Percentiles rank a stretch among this genome's conserved stretches.
Conservation (phyloP, 192 early-diverging fungal genomes). For the Gryganskiella cystojenkinii region DNA sequence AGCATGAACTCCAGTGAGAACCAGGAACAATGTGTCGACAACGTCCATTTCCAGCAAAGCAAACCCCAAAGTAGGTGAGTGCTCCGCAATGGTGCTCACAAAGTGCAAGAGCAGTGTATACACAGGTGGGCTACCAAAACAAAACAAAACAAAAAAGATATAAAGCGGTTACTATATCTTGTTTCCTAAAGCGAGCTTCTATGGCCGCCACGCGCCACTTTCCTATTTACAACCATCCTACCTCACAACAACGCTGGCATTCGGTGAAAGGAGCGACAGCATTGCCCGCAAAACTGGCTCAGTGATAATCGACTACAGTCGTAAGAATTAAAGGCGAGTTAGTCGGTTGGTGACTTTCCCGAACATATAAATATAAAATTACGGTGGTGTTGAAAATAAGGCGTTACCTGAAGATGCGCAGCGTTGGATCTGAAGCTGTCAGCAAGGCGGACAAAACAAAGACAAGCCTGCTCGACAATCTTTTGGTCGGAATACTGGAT, state of each 20-base stretch:
- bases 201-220: neutral
- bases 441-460: conserved; percentile 70
- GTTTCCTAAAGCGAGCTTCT: neutral
- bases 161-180: neutral
- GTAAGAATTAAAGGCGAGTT: neutral
- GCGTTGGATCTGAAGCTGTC: conserved; percentile 67
- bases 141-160: neutral
- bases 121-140: conserved; percentile 35
- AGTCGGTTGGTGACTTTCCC: no score
- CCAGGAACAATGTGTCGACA: conserved; percentile 55
- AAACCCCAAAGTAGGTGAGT: conserved; percentile 61
- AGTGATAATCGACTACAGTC: conserved; percentile 68
- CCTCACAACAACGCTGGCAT: conserved; percentile 49
- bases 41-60: conserved; percentile 56
- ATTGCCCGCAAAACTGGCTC: conserved; percentile 66
- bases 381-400: no score
- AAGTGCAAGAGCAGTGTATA: conserved; percentile 69
- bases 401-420: conserved; percentile 55
- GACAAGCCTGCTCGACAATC: conserved; percentile 76
- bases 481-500: conserved; percentile 78
- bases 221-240: conserved; percentile 2
- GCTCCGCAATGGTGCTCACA: conserved; percentile 61
- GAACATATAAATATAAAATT: no score
- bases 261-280: conserved; percentile 63
- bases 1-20: conserved; percentile 51